Base-by-base conservation (phyloP, 2,329 filamentous ascomycete species). In the Alternaria consortialis region DNA sequence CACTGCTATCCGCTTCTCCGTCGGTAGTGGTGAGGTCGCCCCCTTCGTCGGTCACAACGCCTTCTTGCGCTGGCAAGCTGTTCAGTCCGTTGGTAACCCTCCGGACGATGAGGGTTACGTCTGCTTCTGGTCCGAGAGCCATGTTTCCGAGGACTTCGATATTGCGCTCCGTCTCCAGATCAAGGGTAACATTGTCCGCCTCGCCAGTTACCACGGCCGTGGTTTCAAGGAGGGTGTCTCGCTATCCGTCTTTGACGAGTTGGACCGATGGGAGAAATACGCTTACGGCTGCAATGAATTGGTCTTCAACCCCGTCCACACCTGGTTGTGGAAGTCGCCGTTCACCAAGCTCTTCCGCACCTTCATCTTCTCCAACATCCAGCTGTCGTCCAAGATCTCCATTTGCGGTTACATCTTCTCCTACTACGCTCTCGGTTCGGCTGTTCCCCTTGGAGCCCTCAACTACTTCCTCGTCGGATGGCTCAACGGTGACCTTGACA, bases 41-140 rank as follows among this genome's bases (percentile, higher is more conserved):
- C 89, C 89, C 1, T 92, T 92, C 69, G 90, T 92, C 64, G 90
- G 90, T 2, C 90, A 92, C 80, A 92, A 92, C 68, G 90, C 90
- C 2, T 87, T 92, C 64, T 81, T 92, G 17, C 84, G 90, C 20
- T 92, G 90, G 90, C 80, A 82, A 59, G 87, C 86, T 17, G 81
- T 88, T 23, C 87, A 88, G 68, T 81, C 85, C 51, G 84, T 88
- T 37, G 82, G 62, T 3, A 68, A 69, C 36, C 61, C 83, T 3
- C 86, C 72, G 11, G 65, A 70, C 20, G 69, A 86, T 37, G 83
- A 87, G 54, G 86, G 89, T 54, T 86, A 85, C 12, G 83, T 87
- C 63, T 84, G 88, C 68, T 91, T 87, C 80, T 92, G 90, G 90
- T 91, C 89, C 13, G 90, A 92, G 72, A 84, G 83, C n/a, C 88